Evolutionary conservation across 805 yeast genomes (phyloP), one percentile per base, ranked within the genome.

Genomic region (Starmerella stigmatis): DNA sequence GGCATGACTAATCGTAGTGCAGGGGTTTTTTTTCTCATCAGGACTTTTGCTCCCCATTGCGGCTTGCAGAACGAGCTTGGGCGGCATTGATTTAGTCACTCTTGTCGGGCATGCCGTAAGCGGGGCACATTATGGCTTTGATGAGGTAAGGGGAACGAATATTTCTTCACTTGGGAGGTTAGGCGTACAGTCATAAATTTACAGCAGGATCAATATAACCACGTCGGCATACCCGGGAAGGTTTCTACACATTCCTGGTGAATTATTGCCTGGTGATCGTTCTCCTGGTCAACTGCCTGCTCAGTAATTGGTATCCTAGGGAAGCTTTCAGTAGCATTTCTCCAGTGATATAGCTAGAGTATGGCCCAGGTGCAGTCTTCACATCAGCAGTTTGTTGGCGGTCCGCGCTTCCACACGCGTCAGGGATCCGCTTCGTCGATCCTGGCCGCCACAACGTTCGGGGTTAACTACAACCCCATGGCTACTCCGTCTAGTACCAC

Each of bases 271-370:
- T n/a, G n/a, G n/a, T n/a, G n/a, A n/a, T n/a, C n/a, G n/a, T n/a
- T n/a, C n/a, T n/a, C n/a, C n/a, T n/a, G 40, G 34, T 13, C 19
- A 5, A 4, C 35, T 20, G 35, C 43, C 30, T 26, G 34, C 34
- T 37, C 43, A 33, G 19, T 30, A 3, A 25, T 30, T 31, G 21
- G 26, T 34, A 31, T 34, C 36, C 44, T 29, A 26, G 44, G 54
- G 54, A 50, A 46, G 52, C 54, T 50, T 50, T 50, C 50, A 46
- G 27, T 50, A 50, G 54, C 48, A 48, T 19, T 32, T 49, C 54
- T 40, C 38, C 9, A 46, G 49, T 19, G 48, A 44, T 42, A n/a
- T n/a, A 5, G 12, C 40, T 28, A 41, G 52, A 48, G 51, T 27
- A 38, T 43, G 47, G 52, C 40, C 26, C 47, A 38, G 42, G 43